Base-by-base conservation (phyloP, 352 stramenopile genomes). In the Phytophthora pinifolia region DNA sequence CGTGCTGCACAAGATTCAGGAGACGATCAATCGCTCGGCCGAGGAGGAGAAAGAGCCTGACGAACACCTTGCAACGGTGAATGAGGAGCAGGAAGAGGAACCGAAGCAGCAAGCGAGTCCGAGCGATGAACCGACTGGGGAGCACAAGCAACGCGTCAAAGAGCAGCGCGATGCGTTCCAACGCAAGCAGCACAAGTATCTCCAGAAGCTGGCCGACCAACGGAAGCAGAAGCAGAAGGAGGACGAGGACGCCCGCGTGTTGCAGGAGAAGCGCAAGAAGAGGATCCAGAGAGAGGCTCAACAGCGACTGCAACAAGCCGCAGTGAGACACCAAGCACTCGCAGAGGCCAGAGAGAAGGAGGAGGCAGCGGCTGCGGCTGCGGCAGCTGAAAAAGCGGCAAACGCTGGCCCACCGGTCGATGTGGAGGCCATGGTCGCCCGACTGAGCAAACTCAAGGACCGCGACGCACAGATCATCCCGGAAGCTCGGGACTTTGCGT, bases 401-500 rank as follows among this genome's bases (percentile, higher is more conserved):
- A 60, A 46, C 12, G 45, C 59, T 5, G 50, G 48, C 2, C 55
- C 70, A 7, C 60, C 52, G 0, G 67, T 86, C 1, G 63, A 86
- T 22, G 65, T 88, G 12, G 65, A 86, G 35, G 77, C 79, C n/a
- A 89, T 92, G 76, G 48, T 90, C n/a, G 75, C 74, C 43, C 76
- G 79, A n/a, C 57, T 86, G 36, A 95, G 83, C 56, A 86, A 76
- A 45, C 54, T 92, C 3, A 90, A 89, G 35, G 74, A 86, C 1
- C 79, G 74, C 13, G 82, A 92, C 49, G 62, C 50, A 15, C 64
- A 88, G 30, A 74, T 91, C 34, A 69, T 89, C 9, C 76, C 76
- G 0, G 80, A 88, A 59, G 81, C 72, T 18, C 81, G 84, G 6
- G 86, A 96, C 52, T 96, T 96, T 65, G 69, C 54, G 38, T 85